Percentiles rank a stretch among this genome's conserved stretches.
Conservation (phyloP, 768 basidiomycete species). For the Psilocybe cubensis region DNA sequence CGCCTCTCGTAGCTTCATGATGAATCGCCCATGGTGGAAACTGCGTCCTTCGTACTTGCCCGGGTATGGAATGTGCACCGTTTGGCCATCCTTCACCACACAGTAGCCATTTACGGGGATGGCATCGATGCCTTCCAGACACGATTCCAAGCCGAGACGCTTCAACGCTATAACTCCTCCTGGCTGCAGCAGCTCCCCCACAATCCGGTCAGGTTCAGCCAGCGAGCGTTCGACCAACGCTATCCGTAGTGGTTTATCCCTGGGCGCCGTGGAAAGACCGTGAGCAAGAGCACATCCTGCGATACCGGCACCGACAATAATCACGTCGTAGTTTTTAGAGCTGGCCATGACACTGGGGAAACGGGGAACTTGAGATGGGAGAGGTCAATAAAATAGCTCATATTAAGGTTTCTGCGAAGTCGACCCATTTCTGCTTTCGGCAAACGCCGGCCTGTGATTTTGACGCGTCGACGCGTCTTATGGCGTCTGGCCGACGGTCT, state of each 20-base stretch:
- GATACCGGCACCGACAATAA: conserved; percentile 93
- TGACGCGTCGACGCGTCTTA: conserved; percentile 1
- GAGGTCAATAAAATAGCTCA: neutral
- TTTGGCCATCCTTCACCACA: conserved; percentile 64
- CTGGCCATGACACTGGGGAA: neutral
- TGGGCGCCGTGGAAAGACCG: conserved; percentile 68
- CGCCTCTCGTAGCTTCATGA: conserved; percentile 75
- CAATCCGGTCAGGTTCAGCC: conserved; percentile 93
- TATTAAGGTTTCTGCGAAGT: conserved; percentile 11
- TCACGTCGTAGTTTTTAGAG: conserved; percentile 60
- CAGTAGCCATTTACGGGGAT: conserved; percentile 86
- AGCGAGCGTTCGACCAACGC: conserved; percentile 91
- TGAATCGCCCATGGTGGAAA: conserved; percentile 94
- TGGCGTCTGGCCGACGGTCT: conserved; percentile 2
- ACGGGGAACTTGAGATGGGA: neutral
- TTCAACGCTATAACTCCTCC: conserved; percentile 81
- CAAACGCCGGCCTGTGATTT: conserved; percentile 12
- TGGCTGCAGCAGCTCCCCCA: conserved; percentile 95
- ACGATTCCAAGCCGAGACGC: conserved; percentile 74
- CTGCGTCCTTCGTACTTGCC: conserved; percentile 70
- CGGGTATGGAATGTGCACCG: conserved; percentile 92
- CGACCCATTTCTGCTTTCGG: conserved; percentile 15
- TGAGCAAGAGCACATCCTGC: conserved; percentile 89
- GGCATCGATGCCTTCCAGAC: conserved; percentile 88
- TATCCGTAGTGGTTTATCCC: conserved; percentile 67